Percentiles rank a stretch among this genome's conserved stretches.
phyloP scores from a whole-genome alignment of 768 basidiomycete genomes.

The Panaeolus cyanescens region DNA sequence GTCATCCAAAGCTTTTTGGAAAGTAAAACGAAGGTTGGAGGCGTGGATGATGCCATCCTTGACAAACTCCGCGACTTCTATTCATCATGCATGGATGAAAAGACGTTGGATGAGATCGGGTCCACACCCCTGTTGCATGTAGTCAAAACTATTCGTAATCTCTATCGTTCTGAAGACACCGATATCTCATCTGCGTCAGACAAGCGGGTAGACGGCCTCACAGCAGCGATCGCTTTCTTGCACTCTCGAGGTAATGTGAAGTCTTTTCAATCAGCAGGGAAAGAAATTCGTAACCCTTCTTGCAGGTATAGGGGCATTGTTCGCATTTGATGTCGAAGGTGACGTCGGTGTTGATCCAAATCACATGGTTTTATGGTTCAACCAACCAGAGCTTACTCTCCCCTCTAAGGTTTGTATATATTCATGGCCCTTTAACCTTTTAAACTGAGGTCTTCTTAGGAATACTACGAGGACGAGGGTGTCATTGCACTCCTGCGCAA shows the following conservation, averaged over 20 bases:
- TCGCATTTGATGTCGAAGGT: slow-evolving; percentile 85
- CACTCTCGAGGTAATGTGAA: slow-evolving; percentile 72
- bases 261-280: background rate
- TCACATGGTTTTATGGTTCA: slow-evolving; percentile 83
- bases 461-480: slow-evolving; percentile 84
- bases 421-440: slow-evolving; percentile 5
- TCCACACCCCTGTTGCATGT: slow-evolving; percentile 69
- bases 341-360: slow-evolving; percentile 88
- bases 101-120: slow-evolving; percentile 73
- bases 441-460: slow-evolving; percentile 41
- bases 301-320: slow-evolving; percentile 74
- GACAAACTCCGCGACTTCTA: slow-evolving; percentile 75
- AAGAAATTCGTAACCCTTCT: background rate
- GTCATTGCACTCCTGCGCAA: slow-evolving; percentile 70
- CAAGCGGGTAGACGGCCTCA: slow-evolving; percentile 49
- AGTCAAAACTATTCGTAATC: slow-evolving; percentile 56
- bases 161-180: slow-evolving; percentile 58
- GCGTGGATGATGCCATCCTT: slow-evolving; percentile 53
- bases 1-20: slow-evolving; percentile 76
- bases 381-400: slow-evolving; percentile 77
- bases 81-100: slow-evolving; percentile 80
- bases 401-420: slow-evolving; percentile 71
- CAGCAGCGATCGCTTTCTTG: slow-evolving; percentile 80
- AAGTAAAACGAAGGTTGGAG: slow-evolving; percentile 33
- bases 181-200: slow-evolving; percentile 26